Evolutionary conservation across 2,329 filamentous ascomycete species (phyloP).

Genomic region (Blumeria graminis): DNA sequence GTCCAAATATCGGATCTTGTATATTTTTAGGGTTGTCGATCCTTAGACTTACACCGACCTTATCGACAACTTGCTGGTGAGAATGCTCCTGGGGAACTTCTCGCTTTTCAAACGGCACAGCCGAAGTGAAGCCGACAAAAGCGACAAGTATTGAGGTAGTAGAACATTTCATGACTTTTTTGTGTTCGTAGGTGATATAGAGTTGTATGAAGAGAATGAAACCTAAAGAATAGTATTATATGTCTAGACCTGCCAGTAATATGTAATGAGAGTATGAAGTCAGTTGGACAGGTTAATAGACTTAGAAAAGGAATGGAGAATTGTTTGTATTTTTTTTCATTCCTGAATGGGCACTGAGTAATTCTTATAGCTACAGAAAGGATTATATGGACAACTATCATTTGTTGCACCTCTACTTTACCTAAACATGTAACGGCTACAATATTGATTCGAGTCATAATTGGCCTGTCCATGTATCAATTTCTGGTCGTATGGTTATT

Average conservation of each 20-base stretch:
- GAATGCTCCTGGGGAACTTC: constrained; percentile 34
- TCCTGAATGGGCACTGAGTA: no score
- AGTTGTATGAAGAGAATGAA: neutral
- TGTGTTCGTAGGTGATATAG: neutral
- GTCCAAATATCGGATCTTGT: constrained; percentile 24
- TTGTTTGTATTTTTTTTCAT: neutral
- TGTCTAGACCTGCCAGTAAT: neutral
- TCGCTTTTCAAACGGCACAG: constrained; percentile 16
- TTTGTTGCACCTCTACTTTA: no score
- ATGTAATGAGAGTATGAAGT: neutral
- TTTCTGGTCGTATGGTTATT: no score
- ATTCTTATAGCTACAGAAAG: no score
- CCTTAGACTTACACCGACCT: constrained; percentile 20
- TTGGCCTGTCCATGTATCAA: no score
- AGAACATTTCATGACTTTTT: constrained; percentile 15
- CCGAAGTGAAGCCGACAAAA: constrained; percentile 12
- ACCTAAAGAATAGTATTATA: neutral
- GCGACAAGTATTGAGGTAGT: constrained; percentile 10
- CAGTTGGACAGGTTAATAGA: neutral
- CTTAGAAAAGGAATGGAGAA: neutral
- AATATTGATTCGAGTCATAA: no score
- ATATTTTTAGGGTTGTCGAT: constrained; percentile 26
- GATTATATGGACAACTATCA: no score
- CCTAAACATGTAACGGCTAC: no score
- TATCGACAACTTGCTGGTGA: constrained; percentile 24